Evolutionary conservation across 2,329 filamentous ascomycete species (phyloP).

Genomic region (Allantophomopsis cytisporea): DNA sequence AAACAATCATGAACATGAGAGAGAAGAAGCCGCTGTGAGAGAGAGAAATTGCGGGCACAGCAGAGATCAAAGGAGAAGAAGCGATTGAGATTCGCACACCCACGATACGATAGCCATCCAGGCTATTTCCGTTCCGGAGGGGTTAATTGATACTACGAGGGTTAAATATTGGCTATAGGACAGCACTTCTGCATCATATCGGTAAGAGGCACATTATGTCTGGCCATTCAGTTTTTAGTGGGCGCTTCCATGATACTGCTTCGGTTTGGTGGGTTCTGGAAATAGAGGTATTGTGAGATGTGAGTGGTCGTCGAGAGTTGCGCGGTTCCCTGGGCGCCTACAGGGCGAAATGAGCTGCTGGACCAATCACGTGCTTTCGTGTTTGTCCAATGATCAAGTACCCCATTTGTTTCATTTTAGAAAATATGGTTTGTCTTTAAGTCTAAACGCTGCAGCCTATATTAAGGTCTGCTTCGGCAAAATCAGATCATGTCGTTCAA

Average conservation of each 20-base stretch:
- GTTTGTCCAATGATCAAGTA: too few species aligned
- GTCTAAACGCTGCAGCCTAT: too few species aligned
- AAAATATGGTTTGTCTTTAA: too few species aligned
- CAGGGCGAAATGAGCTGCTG: too few species aligned
- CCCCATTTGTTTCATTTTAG: too few species aligned
- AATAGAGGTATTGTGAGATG: too few species aligned
- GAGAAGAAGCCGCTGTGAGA: constrained; percentile 10
- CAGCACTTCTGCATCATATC: background rate
- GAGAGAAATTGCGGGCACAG: constrained; percentile 3
- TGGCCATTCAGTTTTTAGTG: background rate
- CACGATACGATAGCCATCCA: background rate
- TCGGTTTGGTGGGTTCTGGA: background rate
- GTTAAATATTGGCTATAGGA: background rate
- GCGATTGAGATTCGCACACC: background rate
- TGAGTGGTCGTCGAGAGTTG: too few species aligned
- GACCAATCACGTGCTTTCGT: too few species aligned
- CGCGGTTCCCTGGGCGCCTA: too few species aligned
- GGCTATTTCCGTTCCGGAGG: background rate
- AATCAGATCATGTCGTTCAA: too few species aligned
- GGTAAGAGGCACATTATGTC: background rate
- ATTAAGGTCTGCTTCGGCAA: too few species aligned
- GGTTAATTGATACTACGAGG: background rate
- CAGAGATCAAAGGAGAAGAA: background rate
- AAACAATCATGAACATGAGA: constrained; percentile 5
- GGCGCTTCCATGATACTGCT: constrained; percentile 1